These are phyloP conservation scores for Annulohypoxylon truncatum DNA, from an alignment of 2,329 filamentous ascomycete genomes.

Conservation along the genomic window DNA sequence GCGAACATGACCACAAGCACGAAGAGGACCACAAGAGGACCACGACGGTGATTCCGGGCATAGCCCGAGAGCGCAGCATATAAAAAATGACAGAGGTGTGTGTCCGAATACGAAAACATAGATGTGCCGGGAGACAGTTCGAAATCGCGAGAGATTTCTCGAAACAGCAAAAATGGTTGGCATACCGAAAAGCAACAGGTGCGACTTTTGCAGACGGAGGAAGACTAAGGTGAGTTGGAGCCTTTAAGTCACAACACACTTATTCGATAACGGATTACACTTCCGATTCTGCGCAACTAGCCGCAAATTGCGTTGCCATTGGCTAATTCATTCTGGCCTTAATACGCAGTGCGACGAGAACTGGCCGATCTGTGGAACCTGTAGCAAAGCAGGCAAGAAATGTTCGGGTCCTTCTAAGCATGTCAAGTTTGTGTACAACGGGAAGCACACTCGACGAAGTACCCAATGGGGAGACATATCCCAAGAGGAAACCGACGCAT, in stretches of 20 bases:
- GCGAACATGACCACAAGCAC: conserved; percentile 5
- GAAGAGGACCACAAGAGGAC: background rate
- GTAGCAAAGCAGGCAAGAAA: conserved; percentile 28
- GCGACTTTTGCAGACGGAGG: conserved; percentile 29
- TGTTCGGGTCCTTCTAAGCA: conserved; percentile 29
- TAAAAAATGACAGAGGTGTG: conserved; percentile 4
- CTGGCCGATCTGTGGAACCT: conserved; percentile 32
- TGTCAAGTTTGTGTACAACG: conserved; percentile 26
- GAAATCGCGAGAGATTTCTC: conserved; percentile 1
- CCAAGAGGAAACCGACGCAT: background rate
- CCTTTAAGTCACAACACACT: background rate
- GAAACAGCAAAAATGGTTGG: conserved; percentile 26
- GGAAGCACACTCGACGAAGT: conserved; percentile 9
- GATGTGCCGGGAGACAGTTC: background rate
- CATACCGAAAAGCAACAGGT: conserved; percentile 31
- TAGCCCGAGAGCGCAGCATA: background rate
- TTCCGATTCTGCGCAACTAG: background rate
- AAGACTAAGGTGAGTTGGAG: conserved; percentile 30
- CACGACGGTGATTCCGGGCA: conserved; percentile 4
- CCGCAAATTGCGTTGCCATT: background rate
- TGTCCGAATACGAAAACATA: background rate
- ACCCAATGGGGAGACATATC: background rate
- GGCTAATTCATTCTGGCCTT: conserved; percentile 1
- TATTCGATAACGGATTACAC: background rate
- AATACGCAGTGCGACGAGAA: conserved; percentile 26